Conservation (phyloP, 495 filamentous ascomycete genomes). For the Chaetomium cochliodes region DNA sequence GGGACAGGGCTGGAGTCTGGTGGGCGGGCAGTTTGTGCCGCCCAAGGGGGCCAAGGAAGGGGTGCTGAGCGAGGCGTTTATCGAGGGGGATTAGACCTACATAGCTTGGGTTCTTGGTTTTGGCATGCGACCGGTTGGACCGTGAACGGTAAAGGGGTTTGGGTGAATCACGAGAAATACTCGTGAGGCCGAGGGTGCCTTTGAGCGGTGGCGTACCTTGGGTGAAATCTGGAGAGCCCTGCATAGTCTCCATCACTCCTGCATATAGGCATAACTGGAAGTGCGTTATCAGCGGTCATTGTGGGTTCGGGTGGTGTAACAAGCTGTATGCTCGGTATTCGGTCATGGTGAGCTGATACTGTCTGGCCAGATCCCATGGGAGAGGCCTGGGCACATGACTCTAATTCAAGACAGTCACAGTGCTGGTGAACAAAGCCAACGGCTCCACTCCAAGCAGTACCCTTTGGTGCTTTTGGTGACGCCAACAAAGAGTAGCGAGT, state of each 20-base stretch:
- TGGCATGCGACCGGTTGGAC: not conserved
- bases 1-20: slow-evolving; percentile 61
- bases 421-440: not conserved
- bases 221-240: not conserved
- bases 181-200: not conserved
- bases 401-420: too few relatives aligned
- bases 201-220: not conserved
- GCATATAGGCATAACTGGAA: slow-evolving; percentile 18
- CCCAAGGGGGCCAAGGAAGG: slow-evolving; percentile 34
- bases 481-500: not conserved
- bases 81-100: slow-evolving; percentile 8
- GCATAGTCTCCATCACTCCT: slow-evolving; percentile 4
- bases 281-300: slow-evolving; percentile 15
- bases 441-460: slow-evolving; percentile 5
- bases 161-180: not conserved
- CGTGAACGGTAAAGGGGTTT: not conserved
- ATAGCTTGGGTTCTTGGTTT: not conserved
- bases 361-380: not conserved
- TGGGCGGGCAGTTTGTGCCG: slow-evolving; percentile 46
- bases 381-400: not conserved
- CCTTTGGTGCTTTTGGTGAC: slow-evolving; percentile 3
- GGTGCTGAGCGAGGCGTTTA: slow-evolving; percentile 22
- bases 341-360: not conserved
- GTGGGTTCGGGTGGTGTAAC: not conserved
- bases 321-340: not conserved